phyloP scores from a whole-genome alignment of 768 basidiomycete species.

The Plicaturopsis crispa region DNA sequence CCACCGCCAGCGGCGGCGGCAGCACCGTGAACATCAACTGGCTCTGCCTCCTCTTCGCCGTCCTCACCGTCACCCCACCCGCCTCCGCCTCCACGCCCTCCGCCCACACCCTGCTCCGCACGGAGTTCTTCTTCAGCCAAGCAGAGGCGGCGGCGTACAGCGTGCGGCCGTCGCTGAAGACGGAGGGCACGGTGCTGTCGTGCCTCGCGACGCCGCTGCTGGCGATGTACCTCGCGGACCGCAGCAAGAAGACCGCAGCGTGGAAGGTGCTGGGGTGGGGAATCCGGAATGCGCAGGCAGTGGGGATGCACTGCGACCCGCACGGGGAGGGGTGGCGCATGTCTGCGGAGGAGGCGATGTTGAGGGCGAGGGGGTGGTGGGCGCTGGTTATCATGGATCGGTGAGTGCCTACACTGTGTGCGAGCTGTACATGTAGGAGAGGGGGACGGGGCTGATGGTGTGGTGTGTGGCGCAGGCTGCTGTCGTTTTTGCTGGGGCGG shows the following conservation, averaged over 20 bases:
- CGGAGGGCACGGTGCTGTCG: slow-evolving; percentile 38
- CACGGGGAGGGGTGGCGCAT: slow-evolving; percentile 20
- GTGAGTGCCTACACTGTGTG: slow-evolving; percentile 7
- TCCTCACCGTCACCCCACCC: slow-evolving; percentile 22
- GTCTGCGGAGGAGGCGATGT: slow-evolving; percentile 14
- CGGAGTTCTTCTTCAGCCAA: too few species aligned
- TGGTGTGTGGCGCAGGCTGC: slow-evolving; percentile 21
- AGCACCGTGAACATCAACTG: slow-evolving; percentile 42
- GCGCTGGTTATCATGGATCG: slow-evolving; percentile 13
- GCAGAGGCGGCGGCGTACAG: too few species aligned
- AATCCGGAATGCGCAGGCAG: slow-evolving; percentile 16
- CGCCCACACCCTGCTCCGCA: too few species aligned
- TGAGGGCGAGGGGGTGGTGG: slow-evolving; percentile 18
- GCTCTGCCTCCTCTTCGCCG: slow-evolving; percentile 41
- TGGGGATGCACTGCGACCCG: slow-evolving; percentile 20
- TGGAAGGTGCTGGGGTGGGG: slow-evolving; percentile 18
- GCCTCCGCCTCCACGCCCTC: too few species aligned
- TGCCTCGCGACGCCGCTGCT: slow-evolving; percentile 40
- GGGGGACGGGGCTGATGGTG: slow-evolving; percentile 8
- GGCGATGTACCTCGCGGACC: slow-evolving; percentile 35
- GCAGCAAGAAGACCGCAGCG: slow-evolving; percentile 37
- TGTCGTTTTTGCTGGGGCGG: slow-evolving; percentile 36
- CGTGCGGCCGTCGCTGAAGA: slow-evolving; percentile 14
- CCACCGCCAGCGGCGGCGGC: slow-evolving; percentile 15
- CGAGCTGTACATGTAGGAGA: too few species aligned